Evolutionary conservation across 2,329 filamentous ascomycete species (phyloP), one percentile per base, ranked within the genome.

Genomic region (Ceratocystiopsis minuta): DNA sequence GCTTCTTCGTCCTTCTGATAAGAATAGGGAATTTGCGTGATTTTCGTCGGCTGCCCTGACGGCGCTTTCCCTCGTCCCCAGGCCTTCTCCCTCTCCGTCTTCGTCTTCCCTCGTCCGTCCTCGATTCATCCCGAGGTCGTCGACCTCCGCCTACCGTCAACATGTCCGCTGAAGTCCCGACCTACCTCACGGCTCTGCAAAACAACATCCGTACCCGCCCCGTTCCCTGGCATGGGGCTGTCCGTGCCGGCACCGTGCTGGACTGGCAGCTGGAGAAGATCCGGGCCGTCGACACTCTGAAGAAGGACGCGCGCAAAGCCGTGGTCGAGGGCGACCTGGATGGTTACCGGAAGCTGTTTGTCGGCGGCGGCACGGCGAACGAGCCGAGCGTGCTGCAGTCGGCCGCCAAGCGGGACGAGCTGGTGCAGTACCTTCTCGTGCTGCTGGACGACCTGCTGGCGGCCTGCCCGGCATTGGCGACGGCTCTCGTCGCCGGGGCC

Each of bases 171-270:
- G 86, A 95, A 58, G 81, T 85, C 52, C 87, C 87, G 45, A 82
- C 83, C 45, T 95, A 95, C 62, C 76, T 76, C 44, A 64, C 65
- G 57, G 88, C 85, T 52, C 72, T 95, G 52, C 87, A 94, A 67
- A 92, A 84, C 74, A 96, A 96, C 69, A 94, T 96, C 60, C 84
- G 90, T 57, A 81, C 84, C 57, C 77, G 90, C 52, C 87, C 87
- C 50, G 94, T 98, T 63, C 87, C 88, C 45, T 98, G 90, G 90
- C 88, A 96, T 62, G 88, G 88, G 54, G 87, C 88, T 54, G 85
- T 93, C 51, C 77, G 90, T 60, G 85, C 85, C 53, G 85, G 87
- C 60, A 90, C 85, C 55, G 82, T 98, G 62, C 93, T 83, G 45
- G 88, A 96, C 52, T 79, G 82, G 52, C 88, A 98, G 62, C 75